Percentiles rank a stretch among this genome's conserved stretches.
Conservation (phyloP, 2,329 filamentous ascomycete genomes). For the Diplodia mutila region DNA sequence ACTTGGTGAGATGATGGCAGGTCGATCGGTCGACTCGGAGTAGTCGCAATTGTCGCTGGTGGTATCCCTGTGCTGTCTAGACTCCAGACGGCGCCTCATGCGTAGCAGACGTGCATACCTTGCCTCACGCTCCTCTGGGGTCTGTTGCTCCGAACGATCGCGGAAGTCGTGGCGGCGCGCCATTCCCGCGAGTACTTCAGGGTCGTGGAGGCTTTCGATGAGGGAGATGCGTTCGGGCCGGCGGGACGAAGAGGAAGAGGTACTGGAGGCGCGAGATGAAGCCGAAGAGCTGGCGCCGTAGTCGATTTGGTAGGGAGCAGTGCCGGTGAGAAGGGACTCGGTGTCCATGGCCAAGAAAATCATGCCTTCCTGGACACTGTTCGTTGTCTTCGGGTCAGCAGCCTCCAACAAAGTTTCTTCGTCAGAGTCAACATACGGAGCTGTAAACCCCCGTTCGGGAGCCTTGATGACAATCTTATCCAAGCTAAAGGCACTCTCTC, state of each 20-base stretch:
- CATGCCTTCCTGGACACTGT: slow-evolving; percentile 85
- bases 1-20: slow-evolving; percentile 16
- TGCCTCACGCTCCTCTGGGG: slow-evolving; percentile 15
- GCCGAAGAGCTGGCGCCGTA: slow-evolving; percentile 41
- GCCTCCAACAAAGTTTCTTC: slow-evolving; percentile 19
- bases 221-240: slow-evolving; percentile 40
- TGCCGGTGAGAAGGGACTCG: slow-evolving; percentile 73
- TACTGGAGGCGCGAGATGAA: slow-evolving; percentile 35
- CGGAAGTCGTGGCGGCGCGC: slow-evolving; percentile 28
- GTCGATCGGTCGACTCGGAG: slow-evolving; percentile 8
- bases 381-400: slow-evolving; percentile 38
- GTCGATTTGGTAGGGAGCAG: slow-evolving; percentile 74
- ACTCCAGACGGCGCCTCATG: slow-evolving; percentile 24
- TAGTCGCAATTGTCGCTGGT: slow-evolving; percentile 22
- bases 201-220: slow-evolving; percentile 41
- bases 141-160: slow-evolving; percentile 19
- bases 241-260: slow-evolving; percentile 32
- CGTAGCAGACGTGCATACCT: slow-evolving; percentile 23
- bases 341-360: slow-evolving; percentile 87
- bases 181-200: slow-evolving; percentile 33
- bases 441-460: slow-evolving; percentile 77
- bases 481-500: slow-evolving; percentile 77
- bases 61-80: not conserved
- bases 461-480: slow-evolving; percentile 88
- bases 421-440: slow-evolving; percentile 67